Evolutionary conservation across 768 basidiomycete genomes (phyloP), one percentile per base, ranked within the genome.

Genomic region (Psilocybe azurescens): DNA sequence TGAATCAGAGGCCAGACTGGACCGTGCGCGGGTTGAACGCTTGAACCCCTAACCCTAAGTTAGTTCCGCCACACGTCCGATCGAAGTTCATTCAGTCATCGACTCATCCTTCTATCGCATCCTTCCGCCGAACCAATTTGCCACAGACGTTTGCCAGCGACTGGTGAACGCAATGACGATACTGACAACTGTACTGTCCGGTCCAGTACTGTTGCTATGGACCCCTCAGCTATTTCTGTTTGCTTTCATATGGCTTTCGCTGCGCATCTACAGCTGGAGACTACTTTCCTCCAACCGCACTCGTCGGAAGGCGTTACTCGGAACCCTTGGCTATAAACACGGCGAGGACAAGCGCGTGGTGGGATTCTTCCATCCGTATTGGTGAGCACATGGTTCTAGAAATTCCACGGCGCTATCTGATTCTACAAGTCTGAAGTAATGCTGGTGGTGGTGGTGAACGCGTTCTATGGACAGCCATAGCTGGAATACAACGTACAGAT

Each of bases 401-500:
- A 20, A 46, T 39, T 47, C 57, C 58, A 44, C 56, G 63, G 30
- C 47, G 41, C 60, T 61, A 60, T 66, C 74, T 81, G 72, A 79
- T 77, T 75, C 70, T 72, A 74, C 73, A 64, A 69, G 59, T 53
- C 20, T 33, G 20, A 64, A 84, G 97, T 71, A 97, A 99, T 81
- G 95, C 96, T 39, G 96, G 97, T 0, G 97, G 97, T 10, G 97
- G 97, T 29, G 97, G 97, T 1, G 97, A 99, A 75, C 87, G 95
- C 1, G 97, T 99, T 1, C 77, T 99, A 0, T 98, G 96, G 95
- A 89, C 92, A 0, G 96, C 95, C 1, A 83, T 98, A 33, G 83
- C 89, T 0, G 83, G 87, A 62, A 78, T 93, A 56, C 95, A 97
- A 69, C 81, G 84, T 20, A 79, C 83, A 16, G 83, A 91, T 60